A percentile compares a stretch with the other conserved stretches of the same genome.
Evolutionary conservation across 2,329 filamentous ascomycete genomes (phyloP).

Genomic region (Ophiostoma australiae): DNA sequence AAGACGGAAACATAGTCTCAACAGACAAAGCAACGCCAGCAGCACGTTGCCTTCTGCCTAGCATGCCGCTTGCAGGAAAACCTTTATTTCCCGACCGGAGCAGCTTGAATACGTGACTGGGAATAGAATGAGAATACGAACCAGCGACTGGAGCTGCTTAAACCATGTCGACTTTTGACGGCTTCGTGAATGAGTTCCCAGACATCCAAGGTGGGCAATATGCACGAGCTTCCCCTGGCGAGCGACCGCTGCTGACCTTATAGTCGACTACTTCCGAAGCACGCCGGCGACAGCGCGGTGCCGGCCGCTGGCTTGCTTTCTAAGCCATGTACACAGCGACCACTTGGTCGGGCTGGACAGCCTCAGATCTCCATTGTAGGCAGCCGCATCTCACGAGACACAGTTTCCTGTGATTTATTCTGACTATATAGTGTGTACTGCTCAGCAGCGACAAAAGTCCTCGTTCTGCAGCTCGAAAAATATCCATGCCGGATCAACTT

Average conservation of each 20-base stretch:
- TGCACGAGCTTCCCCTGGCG: background rate
- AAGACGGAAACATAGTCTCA: background rate
- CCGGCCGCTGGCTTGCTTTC: slow-evolving; percentile 74
- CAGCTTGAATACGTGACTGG: background rate
- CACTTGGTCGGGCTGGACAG: slow-evolving; percentile 77
- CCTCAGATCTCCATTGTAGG: slow-evolving; percentile 67
- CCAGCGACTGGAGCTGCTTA: background rate
- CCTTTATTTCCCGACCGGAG: background rate
- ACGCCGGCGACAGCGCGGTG: slow-evolving; percentile 41
- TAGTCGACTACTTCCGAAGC: slow-evolving; percentile 76
- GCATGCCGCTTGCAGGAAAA: background rate
- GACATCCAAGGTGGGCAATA: slow-evolving; percentile 23
- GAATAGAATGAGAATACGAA: background rate
- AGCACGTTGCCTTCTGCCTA: background rate
- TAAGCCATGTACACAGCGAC: slow-evolving; percentile 90
- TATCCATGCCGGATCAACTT: slow-evolving; percentile 78
- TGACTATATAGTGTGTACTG: slow-evolving; percentile 61
- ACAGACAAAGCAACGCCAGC: background rate
- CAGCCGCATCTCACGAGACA: slow-evolving; percentile 33
- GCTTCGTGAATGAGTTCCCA: slow-evolving; percentile 22
- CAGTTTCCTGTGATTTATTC: background rate
- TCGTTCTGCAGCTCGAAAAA: slow-evolving; percentile 74
- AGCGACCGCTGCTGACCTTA: background rate
- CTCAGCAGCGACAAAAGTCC: slow-evolving; percentile 73
- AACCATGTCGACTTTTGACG: slow-evolving; percentile 25